Evolutionary conservation across 2,329 filamentous ascomycete species (phyloP).

Genomic region (Pseudogymnoascus sp.): DNA sequence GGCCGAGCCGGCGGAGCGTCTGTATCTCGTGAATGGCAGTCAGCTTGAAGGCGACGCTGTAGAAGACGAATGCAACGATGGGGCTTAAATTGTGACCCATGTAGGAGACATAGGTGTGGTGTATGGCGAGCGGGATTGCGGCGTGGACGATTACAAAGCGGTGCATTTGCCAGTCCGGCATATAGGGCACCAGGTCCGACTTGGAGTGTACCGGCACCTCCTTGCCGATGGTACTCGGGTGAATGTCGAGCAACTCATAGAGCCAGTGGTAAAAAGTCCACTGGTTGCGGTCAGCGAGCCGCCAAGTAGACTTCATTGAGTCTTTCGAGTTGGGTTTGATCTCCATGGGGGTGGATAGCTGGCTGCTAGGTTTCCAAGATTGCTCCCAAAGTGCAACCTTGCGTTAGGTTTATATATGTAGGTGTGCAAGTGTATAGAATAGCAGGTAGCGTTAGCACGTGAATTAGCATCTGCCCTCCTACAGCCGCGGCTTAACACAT

Average conservation of each 20-base stretch:
- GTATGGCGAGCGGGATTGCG: slow-evolving; percentile 24
- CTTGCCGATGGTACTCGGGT: slow-evolving; percentile 13
- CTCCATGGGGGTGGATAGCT: neutral
- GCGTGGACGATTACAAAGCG: slow-evolving; percentile 30
- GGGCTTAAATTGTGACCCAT: slow-evolving; percentile 19
- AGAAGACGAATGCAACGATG: slow-evolving; percentile 26
- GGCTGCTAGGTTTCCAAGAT: neutral
- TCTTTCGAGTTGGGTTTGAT: slow-evolving; percentile 13
- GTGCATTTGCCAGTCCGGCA: slow-evolving; percentile 26
- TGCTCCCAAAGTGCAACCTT: neutral
- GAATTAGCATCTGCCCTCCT: neutral
- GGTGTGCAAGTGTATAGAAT: neutral
- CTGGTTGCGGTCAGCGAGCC: slow-evolving; percentile 1
- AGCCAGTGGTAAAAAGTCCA: slow-evolving; percentile 12
- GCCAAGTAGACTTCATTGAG: slow-evolving; percentile 19
- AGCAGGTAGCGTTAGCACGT: neutral
- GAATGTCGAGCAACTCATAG: slow-evolving; percentile 13
- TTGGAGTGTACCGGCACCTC: slow-evolving; percentile 29
- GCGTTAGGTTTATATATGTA: neutral
- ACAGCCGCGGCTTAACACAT: neutral
- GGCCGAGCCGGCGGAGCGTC: slow-evolving; percentile 27
- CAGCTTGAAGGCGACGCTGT: slow-evolving; percentile 27
- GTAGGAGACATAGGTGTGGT: slow-evolving; percentile 21
- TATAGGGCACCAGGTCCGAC: slow-evolving; percentile 28
- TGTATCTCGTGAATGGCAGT: slow-evolving; percentile 27